Evolutionary conservation across 1,284 basidiomycete genomes (phyloP), one percentile per base, ranked within the genome.

Genomic region (Rhodotorula sp.): DNA sequence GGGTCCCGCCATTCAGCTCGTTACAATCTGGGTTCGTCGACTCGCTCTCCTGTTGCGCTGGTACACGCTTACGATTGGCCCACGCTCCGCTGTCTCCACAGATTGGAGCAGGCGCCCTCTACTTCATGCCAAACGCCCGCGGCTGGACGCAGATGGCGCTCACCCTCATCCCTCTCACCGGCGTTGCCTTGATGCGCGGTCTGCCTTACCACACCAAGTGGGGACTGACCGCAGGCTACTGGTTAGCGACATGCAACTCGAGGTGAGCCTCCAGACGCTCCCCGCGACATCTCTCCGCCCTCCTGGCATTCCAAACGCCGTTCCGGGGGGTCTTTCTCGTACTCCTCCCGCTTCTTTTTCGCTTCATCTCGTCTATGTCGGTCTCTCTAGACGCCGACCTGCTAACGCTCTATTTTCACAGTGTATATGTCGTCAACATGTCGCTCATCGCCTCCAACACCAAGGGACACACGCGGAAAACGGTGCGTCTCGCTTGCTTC

Each of bases 381-480:
- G 34, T 34, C 40, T 11, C 40, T 44, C 40, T 11, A 44, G 40
- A 44, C 13, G 15, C 40, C 3, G 9, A 18, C 11, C 8, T 44
- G 40, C 40, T 44, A 18, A 44, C 16, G 16, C 40, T 44, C 13
- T 44, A 13, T 2, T 44, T 18, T 7, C 16, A 44, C 40, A 44
- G 40, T 13, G 55, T 68, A 10, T 71, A 64, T 24, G 56, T 65
- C 10, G 50, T 67, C 54, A 67, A 71, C 59, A 51, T 71, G 55
- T 51, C 50, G 2, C 24, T 58, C 47, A 67, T 70, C n/a, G 56
- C 59, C 3, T 50, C 50, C 4, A 71, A 67, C 65, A 48, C 55
- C 59, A 67, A 67, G 53, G 69, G 69, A 1, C 65, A 67, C 51
- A 66, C 69, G 16, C 59, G 69, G 44, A 67, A 67, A 48, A 64